A percentile compares a stretch with the other conserved stretches of the same genome.
Conservation (phyloP, 192 early-diverging fungal species). For the Mycoemilia scoparia region DNA sequence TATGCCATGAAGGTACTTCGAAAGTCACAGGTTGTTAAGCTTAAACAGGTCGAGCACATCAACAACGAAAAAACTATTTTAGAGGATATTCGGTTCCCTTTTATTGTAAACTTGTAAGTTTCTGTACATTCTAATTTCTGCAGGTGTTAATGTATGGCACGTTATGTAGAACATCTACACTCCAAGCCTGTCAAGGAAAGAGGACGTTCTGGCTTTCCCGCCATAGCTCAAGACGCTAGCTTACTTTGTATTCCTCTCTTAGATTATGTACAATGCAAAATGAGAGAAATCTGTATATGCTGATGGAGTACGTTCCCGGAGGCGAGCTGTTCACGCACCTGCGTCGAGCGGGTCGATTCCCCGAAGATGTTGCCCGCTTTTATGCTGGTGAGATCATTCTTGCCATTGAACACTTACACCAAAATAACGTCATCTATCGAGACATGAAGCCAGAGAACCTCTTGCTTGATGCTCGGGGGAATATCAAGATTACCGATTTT, state of each 20-base stretch:
- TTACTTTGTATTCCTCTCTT: no score
- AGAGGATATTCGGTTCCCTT: conserved; percentile 53
- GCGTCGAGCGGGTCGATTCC: conserved; percentile 76
- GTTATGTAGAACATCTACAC: neutral
- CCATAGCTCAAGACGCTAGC: neutral
- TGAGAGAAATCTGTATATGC: conserved; percentile 82
- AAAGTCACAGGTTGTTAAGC: conserved; percentile 59
- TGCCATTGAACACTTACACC: conserved; percentile 89
- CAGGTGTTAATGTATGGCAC: neutral
- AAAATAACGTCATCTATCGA: conserved; percentile 86
- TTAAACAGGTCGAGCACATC: conserved; percentile 77
- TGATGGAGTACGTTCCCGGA: conserved; percentile 89
- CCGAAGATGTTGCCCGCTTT: conserved; percentile 87
- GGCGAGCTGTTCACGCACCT: conserved; percentile 95
- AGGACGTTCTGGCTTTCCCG: neutral
- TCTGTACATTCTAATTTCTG: no score
- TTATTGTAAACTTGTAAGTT: conserved; percentile 70
- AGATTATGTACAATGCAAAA: conserved; percentile 96
- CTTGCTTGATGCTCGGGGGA: conserved; percentile 64
- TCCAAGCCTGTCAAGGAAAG: neutral
- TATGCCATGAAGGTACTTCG: conserved; percentile 79
- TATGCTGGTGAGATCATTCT: conserved; percentile 90
- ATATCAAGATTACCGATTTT: conserved; percentile 97
- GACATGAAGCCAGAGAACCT: conserved; percentile 92
- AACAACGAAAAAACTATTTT: conserved; percentile 69